These are phyloP conservation scores for Solanum chmielewskii DNA, from an alignment of 257 asterid species.

Conservation along the genomic window DNA sequence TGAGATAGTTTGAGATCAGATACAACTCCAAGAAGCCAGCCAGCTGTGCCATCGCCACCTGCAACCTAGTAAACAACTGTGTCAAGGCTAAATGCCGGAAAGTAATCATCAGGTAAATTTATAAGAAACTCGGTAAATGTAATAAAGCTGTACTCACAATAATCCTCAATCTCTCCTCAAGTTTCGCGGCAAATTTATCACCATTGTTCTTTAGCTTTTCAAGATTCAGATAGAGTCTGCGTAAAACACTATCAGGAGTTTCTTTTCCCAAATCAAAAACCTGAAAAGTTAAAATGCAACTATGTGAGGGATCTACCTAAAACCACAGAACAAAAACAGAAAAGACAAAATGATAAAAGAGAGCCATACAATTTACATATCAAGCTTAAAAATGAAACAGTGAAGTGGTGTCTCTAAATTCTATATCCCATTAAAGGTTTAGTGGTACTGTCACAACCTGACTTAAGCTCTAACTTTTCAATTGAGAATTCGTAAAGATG, in stretches of 20 bases:
- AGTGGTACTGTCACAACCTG: neutral
- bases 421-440: neutral
- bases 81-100: neutral
- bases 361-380: neutral
- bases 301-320: neutral
- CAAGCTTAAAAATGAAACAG: neutral
- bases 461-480: neutral
- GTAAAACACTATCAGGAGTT: constrained; percentile 67
- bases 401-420: neutral
- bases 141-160: constrained; percentile 49
- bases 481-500: neutral
- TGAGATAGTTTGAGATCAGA: constrained; percentile 75
- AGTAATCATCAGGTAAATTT: neutral
- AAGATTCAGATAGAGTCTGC: constrained; percentile 42
- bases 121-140: neutral
- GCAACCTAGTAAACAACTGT: constrained; percentile 50
- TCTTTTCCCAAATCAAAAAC: constrained; percentile 83
- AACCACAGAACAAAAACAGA: neutral
- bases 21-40: constrained; percentile 98
- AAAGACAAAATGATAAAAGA: neutral
- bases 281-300: constrained; percentile 19
- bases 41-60: constrained; percentile 99
- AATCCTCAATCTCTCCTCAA: constrained; percentile 50
- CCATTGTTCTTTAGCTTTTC: constrained; percentile 58
- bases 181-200: constrained; percentile 36